phyloP scores from a whole-genome alignment of 2,329 filamentous ascomycete species.

The Pseudocercospora pini-densiflorae region DNA sequence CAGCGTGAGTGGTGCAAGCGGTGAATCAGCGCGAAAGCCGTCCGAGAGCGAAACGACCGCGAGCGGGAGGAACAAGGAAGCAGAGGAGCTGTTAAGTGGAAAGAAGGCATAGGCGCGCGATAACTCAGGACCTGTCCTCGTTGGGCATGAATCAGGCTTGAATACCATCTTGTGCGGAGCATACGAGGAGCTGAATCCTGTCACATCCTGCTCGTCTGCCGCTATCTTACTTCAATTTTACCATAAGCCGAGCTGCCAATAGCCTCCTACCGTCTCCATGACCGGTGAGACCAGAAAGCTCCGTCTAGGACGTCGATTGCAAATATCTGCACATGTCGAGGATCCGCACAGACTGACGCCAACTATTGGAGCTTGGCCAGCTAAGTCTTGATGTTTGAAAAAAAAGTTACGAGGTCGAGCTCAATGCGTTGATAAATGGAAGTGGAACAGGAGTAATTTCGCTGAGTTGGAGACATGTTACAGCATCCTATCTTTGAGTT shows the following conservation, averaged over 20 bases:
- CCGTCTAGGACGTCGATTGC: background rate
- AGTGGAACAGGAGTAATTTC: no score
- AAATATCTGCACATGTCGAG: no score
- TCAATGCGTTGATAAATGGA: background rate
- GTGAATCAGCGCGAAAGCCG: slow-evolving; percentile 24
- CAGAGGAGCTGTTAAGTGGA: slow-evolving; percentile 48
- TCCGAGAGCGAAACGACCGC: slow-evolving; percentile 47
- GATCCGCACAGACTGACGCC: no score
- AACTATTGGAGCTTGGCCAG: no score
- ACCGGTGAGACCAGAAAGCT: background rate
- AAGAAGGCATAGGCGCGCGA: slow-evolving; percentile 26
- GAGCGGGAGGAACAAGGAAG: slow-evolving; percentile 51
- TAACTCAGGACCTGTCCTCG: background rate
- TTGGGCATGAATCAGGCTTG: background rate
- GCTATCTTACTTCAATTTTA: background rate
- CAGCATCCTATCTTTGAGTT: background rate
- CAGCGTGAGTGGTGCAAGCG: slow-evolving; percentile 57
- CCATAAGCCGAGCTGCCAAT: background rate
- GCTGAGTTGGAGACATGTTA: background rate
- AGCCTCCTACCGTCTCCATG: background rate
- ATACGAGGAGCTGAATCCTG: background rate
- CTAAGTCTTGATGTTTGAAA: no score
- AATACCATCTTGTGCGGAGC: background rate
- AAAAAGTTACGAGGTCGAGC: no score
- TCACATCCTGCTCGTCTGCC: background rate